Evolutionary conservation across 345 rosid genomes (phyloP).

Genomic region (Laguncularia racemosa): DNA sequence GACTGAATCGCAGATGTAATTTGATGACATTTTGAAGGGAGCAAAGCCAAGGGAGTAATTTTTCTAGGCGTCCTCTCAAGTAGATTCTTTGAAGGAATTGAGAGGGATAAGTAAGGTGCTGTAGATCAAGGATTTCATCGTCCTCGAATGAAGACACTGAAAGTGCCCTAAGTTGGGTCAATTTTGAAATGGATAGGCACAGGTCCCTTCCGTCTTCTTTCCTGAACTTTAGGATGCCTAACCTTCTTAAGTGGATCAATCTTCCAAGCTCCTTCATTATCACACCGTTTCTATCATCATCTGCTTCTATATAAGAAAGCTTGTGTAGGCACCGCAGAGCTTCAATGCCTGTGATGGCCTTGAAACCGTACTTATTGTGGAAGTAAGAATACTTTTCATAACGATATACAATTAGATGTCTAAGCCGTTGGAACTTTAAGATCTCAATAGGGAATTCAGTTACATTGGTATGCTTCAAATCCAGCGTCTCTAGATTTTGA

Average conservation of each 20-base stretch:
- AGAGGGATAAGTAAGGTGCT: slow-evolving; percentile 23
- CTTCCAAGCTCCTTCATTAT: slow-evolving; percentile 28
- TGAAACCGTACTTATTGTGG: slow-evolving; percentile 21
- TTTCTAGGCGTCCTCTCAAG: slow-evolving; percentile 21
- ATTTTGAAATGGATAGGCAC: slow-evolving; percentile 21
- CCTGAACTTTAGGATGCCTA: slow-evolving; percentile 29
- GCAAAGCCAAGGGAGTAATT: slow-evolving; percentile 23
- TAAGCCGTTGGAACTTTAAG: slow-evolving; percentile 26
- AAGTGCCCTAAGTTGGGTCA: slow-evolving; percentile 22
- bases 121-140: slow-evolving; percentile 23
- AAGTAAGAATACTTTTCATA: slow-evolving; percentile 21
- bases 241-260: slow-evolving; percentile 25
- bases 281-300: slow-evolving; percentile 1
- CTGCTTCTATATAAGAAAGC: slow-evolving; percentile 27
- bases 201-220: slow-evolving; percentile 25
- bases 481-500: slow-evolving; percentile 33
- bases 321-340: slow-evolving; percentile 28
- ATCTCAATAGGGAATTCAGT: slow-evolving; percentile 27
- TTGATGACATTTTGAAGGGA: slow-evolving; percentile 19
- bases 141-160: slow-evolving; percentile 19
- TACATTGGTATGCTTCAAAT: slow-evolving; percentile 33
- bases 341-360: slow-evolving; percentile 20
- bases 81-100: slow-evolving; percentile 23
- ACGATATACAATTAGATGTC: slow-evolving; percentile 29
- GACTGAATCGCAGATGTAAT: slow-evolving; percentile 19